phyloP scores from a whole-genome alignment of 352 stramenopile genomes.

The Phytopythium boreale region DNA sequence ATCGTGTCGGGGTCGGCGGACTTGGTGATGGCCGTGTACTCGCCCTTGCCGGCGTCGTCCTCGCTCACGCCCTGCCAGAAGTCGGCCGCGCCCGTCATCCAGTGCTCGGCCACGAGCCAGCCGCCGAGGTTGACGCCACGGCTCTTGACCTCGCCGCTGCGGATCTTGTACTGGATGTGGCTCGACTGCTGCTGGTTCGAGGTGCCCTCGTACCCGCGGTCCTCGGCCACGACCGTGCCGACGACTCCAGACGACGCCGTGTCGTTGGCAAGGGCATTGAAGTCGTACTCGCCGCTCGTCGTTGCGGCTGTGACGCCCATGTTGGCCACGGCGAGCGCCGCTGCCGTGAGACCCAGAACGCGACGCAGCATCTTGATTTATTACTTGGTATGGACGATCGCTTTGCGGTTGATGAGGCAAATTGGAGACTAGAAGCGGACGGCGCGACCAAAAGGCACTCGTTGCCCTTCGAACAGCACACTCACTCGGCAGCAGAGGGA shows the following conservation, averaged over 20 bases:
- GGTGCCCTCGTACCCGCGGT: constrained; percentile 2
- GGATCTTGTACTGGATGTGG: constrained; percentile 34
- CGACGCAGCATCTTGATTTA: constrained; percentile 2
- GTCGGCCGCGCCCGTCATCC: constrained; percentile 57
- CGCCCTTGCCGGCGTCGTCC: constrained; percentile 34
- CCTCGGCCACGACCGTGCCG: constrained; percentile 5
- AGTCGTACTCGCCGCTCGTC: background rate
- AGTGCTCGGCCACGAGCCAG: constrained; percentile 81
- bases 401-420: background rate
- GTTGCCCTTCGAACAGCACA: background rate
- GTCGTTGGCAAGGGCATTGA: constrained; percentile 1
- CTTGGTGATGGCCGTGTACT: constrained; percentile 70
- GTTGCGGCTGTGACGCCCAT: background rate
- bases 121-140: constrained; percentile 79
- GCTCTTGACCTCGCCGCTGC: constrained; percentile 30
- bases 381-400: background rate
- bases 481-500: background rate
- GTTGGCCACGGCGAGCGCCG: background rate
- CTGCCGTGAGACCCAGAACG: background rate
- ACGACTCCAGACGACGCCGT: background rate
- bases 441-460: background rate
- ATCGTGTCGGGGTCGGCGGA: constrained; percentile 24
- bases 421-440: background rate
- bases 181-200: constrained; percentile 3
- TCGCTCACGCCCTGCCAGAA: constrained; percentile 56